A percentile compares a stretch with the other conserved stretches of the same genome.
Evolutionary conservation across 2,329 filamentous ascomycete species (phyloP).

Genomic region (Lachnellula arida): DNA sequence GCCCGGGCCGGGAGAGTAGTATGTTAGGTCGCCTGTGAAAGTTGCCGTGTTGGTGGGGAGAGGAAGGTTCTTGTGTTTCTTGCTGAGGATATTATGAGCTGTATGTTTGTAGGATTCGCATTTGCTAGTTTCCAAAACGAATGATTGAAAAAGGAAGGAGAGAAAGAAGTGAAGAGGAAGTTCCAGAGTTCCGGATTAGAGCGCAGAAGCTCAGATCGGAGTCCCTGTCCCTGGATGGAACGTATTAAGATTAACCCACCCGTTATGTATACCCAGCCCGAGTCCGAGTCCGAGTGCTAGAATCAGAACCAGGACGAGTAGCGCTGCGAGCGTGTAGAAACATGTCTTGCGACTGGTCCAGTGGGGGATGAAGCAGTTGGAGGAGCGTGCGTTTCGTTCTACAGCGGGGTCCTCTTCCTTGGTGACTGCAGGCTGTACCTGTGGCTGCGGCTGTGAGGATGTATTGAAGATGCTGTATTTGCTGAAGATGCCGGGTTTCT

Average conservation of each 20-base stretch:
- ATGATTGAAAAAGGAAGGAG: constrained; percentile 5
- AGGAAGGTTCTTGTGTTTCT: constrained; percentile 39
- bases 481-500: constrained; percentile 14
- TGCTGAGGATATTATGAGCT: background rate
- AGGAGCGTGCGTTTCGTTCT: background rate
- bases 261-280: constrained; percentile 17
- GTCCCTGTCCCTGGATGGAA: constrained; percentile 13
- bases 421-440: background rate
- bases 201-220: constrained; percentile 1
- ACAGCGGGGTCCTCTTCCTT: background rate
- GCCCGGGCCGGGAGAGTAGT: constrained; percentile 57
- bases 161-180: background rate
- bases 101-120: background rate
- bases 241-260: constrained; percentile 19
- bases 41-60: constrained; percentile 47
- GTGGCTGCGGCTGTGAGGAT: background rate
- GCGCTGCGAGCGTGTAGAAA: constrained; percentile 9
- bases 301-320: constrained; percentile 30
- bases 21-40: constrained; percentile 63
- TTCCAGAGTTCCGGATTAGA: too few species aligned
- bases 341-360: constrained; percentile 11
- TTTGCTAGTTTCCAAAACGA: background rate
- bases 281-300: constrained; percentile 34
- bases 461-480: constrained; percentile 3
- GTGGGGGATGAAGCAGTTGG: background rate